phyloP scores from a whole-genome alignment of 2,329 filamentous ascomycete genomes.

The Amylocarpus encephaloides region DNA sequence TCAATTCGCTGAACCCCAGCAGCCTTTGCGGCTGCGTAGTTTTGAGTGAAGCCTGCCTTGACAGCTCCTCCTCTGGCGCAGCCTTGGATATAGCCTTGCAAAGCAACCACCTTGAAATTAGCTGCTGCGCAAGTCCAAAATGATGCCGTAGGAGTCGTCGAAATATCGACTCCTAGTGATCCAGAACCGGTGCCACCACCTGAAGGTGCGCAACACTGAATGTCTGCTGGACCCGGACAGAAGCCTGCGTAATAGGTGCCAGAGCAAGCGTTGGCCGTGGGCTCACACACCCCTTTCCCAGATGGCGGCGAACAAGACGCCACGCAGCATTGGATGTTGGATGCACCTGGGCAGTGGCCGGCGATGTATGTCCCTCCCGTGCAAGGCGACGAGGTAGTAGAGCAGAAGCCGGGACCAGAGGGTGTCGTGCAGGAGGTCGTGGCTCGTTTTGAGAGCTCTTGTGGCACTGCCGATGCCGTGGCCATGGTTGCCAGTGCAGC shows the following conservation, averaged over 20 bases:
- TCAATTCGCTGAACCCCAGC: constrained; percentile 20
- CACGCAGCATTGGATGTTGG: constrained; percentile 20
- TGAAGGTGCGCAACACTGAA: constrained; percentile 17
- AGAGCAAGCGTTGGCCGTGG: constrained; percentile 10
- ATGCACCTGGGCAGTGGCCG: constrained; percentile 15
- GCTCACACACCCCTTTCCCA: constrained; percentile 13
- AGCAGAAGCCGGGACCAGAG: constrained; percentile 8
- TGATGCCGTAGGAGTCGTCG: constrained; percentile 1
- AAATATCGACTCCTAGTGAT: constrained; percentile 15
- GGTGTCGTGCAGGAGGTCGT: constrained; percentile 5
- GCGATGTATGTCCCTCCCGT: constrained; percentile 8
- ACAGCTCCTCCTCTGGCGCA: constrained; percentile 20
- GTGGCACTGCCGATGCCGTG: no score
- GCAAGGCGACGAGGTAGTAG: constrained; percentile 5
- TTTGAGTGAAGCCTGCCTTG: constrained; percentile 14
- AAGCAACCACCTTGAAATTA: constrained; percentile 13
- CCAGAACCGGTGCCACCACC: constrained; percentile 2
- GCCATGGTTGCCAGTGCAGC: no score
- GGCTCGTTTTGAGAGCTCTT: not conserved
- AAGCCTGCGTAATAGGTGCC: constrained; percentile 11
- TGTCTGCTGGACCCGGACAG: constrained; percentile 16
- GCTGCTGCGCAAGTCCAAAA: constrained; percentile 18
- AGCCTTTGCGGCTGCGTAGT: constrained; percentile 19
- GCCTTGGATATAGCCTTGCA: constrained; percentile 18
- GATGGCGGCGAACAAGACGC: constrained; percentile 13